Evolutionary conservation across 2,329 filamentous ascomycete genomes (phyloP).

Genomic region (Pseudogymnoascus sp.): DNA sequence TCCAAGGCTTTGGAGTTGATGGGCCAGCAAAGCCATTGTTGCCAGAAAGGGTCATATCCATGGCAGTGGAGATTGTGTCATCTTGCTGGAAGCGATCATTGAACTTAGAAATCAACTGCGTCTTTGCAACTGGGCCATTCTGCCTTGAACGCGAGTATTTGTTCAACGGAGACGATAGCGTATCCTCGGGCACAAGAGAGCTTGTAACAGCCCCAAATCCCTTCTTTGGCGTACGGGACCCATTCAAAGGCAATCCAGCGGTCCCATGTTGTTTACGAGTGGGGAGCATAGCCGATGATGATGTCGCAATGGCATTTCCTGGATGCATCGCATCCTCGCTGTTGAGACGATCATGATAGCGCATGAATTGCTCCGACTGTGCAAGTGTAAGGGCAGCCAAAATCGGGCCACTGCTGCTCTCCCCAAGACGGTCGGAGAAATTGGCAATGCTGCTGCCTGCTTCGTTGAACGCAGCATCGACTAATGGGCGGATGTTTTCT

Average conservation of each 20-base stretch:
- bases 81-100: background rate
- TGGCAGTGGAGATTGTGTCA: background rate
- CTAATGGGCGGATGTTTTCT: slow-evolving; percentile 7
- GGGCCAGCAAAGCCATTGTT: background rate
- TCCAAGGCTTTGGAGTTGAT: background rate
- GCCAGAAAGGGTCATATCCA: background rate
- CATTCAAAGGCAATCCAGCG: background rate
- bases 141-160: background rate
- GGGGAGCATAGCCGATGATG: background rate
- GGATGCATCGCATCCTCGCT: background rate
- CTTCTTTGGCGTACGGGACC: background rate
- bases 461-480: slow-evolving; percentile 15
- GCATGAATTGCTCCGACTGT: background rate
- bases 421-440: slow-evolving; percentile 17
- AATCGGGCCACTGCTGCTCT: slow-evolving; percentile 5
- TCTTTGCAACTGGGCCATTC: background rate
- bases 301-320: background rate
- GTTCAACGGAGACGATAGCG: background rate
- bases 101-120: background rate
- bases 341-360: background rate
- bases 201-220: background rate
- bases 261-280: background rate
- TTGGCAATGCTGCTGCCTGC: slow-evolving; percentile 26
- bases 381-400: background rate
- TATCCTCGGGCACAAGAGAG: background rate